phyloP scores from a whole-genome alignment of 176 grass and related monocot species.

The Avena sativa region DNA sequence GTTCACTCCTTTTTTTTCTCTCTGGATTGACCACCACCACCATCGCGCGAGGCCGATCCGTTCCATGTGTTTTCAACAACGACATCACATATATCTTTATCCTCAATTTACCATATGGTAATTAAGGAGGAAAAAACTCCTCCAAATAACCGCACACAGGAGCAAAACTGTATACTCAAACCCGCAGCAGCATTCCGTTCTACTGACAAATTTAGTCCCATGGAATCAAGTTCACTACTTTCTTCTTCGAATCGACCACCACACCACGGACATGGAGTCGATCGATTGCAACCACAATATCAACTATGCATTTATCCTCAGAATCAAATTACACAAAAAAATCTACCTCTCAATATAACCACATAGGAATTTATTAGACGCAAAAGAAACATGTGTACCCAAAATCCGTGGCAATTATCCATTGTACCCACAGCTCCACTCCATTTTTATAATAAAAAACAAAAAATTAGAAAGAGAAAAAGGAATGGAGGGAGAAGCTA shows the following conservation, averaged over 20 bases:
- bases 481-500: slow-evolving; percentile 40
- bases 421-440: neutral
- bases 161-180: neutral
- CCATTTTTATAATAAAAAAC: neutral
- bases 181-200: neutral
- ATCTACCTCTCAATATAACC: neutral
- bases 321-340: neutral
- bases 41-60: neutral
- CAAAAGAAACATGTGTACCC: slow-evolving; percentile 27
- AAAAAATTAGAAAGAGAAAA: neutral
- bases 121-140: neutral
- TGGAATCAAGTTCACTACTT: neutral
- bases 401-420: slow-evolving; percentile 8
- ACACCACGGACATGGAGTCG: neutral
- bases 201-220: neutral
- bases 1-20: neutral
- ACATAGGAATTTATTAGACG: neutral
- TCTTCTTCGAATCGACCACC: neutral
- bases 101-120: too few relatives aligned
- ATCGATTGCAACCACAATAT: neutral
- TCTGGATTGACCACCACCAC: neutral
- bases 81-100: neutral
- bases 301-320: neutral
- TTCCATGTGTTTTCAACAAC: neutral
- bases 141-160: neutral